Evolutionary conservation across 495 filamentous ascomycete genomes (phyloP).

Genomic region (Trichoderma asperelloides): DNA sequence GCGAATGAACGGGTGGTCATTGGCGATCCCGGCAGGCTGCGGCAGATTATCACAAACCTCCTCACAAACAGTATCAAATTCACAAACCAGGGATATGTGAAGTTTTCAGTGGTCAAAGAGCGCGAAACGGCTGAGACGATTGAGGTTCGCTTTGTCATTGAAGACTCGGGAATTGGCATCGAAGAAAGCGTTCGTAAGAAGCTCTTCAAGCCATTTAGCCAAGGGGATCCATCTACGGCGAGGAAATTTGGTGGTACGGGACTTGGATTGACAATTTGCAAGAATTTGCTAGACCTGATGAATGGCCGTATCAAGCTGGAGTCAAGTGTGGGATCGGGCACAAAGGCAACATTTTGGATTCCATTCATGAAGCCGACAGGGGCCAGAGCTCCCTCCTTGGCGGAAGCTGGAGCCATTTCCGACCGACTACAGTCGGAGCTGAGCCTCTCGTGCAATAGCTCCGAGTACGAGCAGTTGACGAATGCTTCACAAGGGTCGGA

Average conservation of each 20-base stretch:
- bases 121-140: conserved; percentile 39
- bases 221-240: conserved; percentile 71
- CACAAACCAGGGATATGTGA: conserved; percentile 62
- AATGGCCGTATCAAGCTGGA: conserved; percentile 60
- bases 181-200: conserved; percentile 61
- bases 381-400: conserved; percentile 26
- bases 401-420: conserved; percentile 46
- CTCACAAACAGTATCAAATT: conserved; percentile 89
- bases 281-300: conserved; percentile 74
- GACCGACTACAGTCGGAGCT: conserved; percentile 54
- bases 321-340: conserved; percentile 50
- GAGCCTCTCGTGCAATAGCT: conserved; percentile 50
- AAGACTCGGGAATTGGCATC: conserved; percentile 81
- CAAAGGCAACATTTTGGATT: conserved; percentile 57
- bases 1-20: conserved; percentile 42
- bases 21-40: conserved; percentile 70
- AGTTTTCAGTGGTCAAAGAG: conserved; percentile 39
- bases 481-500: conserved; percentile 20
- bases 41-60: conserved; percentile 79
- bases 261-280: conserved; percentile 72
- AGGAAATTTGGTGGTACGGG: conserved; percentile 75
- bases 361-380: conserved; percentile 50
- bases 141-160: conserved; percentile 52
- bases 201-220: conserved; percentile 79
- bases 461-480: conserved; percentile 33